These are phyloP conservation scores for Coniochaeta hoffmannii DNA, from an alignment of 2,329 filamentous ascomycete species.

Conservation along the genomic window DNA sequence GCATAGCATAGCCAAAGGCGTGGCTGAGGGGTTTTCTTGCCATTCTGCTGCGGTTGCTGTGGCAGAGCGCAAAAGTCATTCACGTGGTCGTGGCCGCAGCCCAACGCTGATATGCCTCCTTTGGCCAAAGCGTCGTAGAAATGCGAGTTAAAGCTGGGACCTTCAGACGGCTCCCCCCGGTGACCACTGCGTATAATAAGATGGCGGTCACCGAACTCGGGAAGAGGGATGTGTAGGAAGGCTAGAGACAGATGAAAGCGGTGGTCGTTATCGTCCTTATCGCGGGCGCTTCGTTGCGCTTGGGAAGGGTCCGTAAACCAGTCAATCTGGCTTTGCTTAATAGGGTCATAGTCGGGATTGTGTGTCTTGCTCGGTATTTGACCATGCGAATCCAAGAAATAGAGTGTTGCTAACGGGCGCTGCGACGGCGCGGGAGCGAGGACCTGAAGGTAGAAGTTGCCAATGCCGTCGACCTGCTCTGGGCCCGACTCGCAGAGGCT, in stretches of 20 bases:
- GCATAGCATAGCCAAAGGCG: slow-evolving; percentile 23
- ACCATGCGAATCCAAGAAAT: slow-evolving; percentile 21
- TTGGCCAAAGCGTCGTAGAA: slow-evolving; percentile 21
- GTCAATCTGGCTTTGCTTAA: slow-evolving; percentile 22
- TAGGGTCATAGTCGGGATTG: slow-evolving; percentile 19
- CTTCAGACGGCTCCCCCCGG: slow-evolving; percentile 20
- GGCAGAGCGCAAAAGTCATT: slow-evolving; percentile 25
- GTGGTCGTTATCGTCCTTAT: slow-evolving; percentile 6
- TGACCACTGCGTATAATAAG: slow-evolving; percentile 17
- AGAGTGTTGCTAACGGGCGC: slow-evolving; percentile 18
- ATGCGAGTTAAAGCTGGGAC: slow-evolving; percentile 21
- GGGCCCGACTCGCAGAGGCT: slow-evolving; percentile 19
- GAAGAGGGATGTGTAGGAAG: slow-evolving; percentile 21
- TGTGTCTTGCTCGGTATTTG: slow-evolving; percentile 17
- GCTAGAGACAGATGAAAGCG: slow-evolving; percentile 17
- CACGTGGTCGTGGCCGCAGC: slow-evolving; percentile 24
- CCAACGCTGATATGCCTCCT: slow-evolving; percentile 19
- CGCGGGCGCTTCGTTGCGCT: slow-evolving; percentile 14
- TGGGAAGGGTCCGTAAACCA: slow-evolving; percentile 21
- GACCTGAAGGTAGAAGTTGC: slow-evolving; percentile 20
- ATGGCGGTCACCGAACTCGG: slow-evolving; percentile 19
- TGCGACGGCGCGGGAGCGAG: slow-evolving; percentile 14
- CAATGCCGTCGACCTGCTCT: slow-evolving; percentile 18
- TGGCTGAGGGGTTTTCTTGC: slow-evolving; percentile 10
- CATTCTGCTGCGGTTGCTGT: slow-evolving; percentile 7